These are phyloP conservation scores for Rhodotorula glutinis DNA, from an alignment of 1,284 basidiomycete genomes.

Conservation along the genomic window DNA sequence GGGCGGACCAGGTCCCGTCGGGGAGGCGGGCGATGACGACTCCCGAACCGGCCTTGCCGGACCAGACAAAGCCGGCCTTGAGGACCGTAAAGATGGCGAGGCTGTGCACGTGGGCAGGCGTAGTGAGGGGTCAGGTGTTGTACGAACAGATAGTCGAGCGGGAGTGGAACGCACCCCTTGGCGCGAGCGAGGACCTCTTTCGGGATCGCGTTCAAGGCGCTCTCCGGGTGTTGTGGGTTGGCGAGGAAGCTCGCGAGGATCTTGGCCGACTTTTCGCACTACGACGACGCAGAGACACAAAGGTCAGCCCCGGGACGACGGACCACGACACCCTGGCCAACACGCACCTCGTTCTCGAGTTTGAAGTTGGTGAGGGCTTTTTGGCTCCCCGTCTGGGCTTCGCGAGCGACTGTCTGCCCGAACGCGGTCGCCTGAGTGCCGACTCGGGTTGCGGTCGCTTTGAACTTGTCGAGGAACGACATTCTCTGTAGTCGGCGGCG, in stretches of 20 bases:
- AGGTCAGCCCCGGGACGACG: background rate
- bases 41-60: conserved; percentile 90
- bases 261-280: conserved; percentile 85
- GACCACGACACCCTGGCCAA: no score
- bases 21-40: conserved; percentile 90
- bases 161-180: conserved; percentile 59
- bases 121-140: no score
- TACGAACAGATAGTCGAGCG: no score
- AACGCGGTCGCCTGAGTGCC: conserved; percentile 73
- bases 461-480: conserved; percentile 71
- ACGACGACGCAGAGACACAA: conserved; percentile 54
- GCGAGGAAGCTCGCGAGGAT: conserved; percentile 88
- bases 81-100: conserved; percentile 94
- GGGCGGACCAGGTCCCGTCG: conserved; percentile 96
- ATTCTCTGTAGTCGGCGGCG: conserved; percentile 16
- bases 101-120: conserved; percentile 51
- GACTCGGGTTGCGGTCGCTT: conserved; percentile 72
- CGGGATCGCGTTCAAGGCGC: conserved; percentile 91
- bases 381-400: conserved; percentile 66
- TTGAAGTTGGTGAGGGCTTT: conserved; percentile 78
- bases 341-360: conserved; percentile 50
- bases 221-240: conserved; percentile 80
- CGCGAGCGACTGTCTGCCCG: conserved; percentile 61
- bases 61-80: conserved; percentile 53
- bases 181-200: conserved; percentile 88